These are phyloP conservation scores for Tulasnella sp. DNA, from an alignment of 768 basidiomycete genomes.

Conservation along the genomic window DNA sequence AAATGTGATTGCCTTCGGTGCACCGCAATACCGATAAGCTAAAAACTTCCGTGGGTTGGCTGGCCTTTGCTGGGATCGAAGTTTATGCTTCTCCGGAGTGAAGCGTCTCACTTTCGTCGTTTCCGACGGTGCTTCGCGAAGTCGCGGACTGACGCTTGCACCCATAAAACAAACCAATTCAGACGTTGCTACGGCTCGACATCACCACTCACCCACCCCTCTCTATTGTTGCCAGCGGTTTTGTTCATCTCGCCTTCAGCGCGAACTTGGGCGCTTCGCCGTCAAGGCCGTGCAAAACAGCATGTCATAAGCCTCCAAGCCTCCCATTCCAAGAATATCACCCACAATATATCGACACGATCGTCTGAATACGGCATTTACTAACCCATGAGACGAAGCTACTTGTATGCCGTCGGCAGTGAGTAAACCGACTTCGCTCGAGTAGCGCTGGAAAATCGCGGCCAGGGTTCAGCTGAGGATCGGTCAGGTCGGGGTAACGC, in stretches of 20 bases:
- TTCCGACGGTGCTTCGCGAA: background rate
- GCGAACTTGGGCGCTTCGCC: background rate
- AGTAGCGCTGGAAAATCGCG: background rate
- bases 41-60: background rate
- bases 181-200: background rate
- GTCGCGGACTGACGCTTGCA: background rate
- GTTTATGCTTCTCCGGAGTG: background rate
- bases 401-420: background rate
- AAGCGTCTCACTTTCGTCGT: background rate
- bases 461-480: background rate
- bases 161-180: background rate
- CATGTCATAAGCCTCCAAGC: background rate
- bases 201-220: background rate
- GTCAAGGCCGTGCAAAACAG: background rate
- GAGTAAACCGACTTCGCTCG: background rate
- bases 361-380: background rate
- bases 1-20: background rate
- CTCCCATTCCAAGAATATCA: background rate
- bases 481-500: background rate
- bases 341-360: background rate
- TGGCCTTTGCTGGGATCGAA: background rate
- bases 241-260: background rate
- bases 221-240: background rate
- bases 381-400: background rate
- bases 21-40: background rate